phyloP scores from a whole-genome alignment of 164 flowering plant genomes.

The Stephania yunnanensis region DNA sequence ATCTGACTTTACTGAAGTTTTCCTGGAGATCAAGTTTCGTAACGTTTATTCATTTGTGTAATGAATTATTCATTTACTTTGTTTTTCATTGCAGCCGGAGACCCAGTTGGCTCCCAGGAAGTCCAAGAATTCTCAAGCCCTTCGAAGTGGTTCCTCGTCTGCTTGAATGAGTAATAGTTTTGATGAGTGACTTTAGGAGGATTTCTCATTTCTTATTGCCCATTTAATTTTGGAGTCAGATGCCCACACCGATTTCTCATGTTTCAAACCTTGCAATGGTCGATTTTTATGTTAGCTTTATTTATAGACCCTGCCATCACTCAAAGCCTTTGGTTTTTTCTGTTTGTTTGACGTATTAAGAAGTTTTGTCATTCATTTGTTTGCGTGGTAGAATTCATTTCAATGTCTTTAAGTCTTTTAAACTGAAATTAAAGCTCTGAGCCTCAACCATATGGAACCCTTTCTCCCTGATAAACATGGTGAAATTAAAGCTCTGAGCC shows the following conservation, averaged over 20 bases:
- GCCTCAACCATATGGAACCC: too few species aligned
- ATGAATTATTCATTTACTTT: neutral
- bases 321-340: neutral
- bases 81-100: slow-evolving; percentile 41
- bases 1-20: neutral
- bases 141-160: slow-evolving; percentile 48
- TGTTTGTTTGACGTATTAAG: neutral
- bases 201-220: slow-evolving; percentile 1
- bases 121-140: slow-evolving; percentile 36
- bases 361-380: neutral
- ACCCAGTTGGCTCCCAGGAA: slow-evolving; percentile 58
- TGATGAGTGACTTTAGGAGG: neutral
- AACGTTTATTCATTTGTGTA: neutral
- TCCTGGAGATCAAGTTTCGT: neutral
- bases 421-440: too few species aligned
- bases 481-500: too few species aligned
- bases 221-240: neutral
- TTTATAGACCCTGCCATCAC: neutral
- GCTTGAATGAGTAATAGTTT: slow-evolving; percentile 20
- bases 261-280: neutral
- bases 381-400: too few species aligned
- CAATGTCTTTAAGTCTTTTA: too few species aligned
- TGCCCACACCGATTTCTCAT: neutral
- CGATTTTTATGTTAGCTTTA: neutral
- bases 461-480: too few species aligned